These are phyloP conservation scores for Scheffersomyces insectosa DNA, from an alignment of 1,139 yeast genomes.

Conservation along the genomic window DNA sequence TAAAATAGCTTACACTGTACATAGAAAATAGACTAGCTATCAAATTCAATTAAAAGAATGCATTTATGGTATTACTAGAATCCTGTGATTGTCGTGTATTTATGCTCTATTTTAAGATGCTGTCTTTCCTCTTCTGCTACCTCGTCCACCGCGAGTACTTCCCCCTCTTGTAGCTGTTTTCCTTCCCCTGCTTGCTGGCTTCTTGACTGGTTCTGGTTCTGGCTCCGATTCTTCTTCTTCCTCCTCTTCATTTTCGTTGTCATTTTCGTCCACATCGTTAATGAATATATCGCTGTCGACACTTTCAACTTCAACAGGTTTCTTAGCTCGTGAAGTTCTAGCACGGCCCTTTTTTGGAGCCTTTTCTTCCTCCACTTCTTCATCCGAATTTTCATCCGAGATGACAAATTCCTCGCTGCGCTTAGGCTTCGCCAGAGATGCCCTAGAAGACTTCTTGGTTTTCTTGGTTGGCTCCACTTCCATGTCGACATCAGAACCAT, in stretches of 20 bases:
- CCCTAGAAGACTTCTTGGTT: not conserved
- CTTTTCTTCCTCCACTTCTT: constrained; percentile 1
- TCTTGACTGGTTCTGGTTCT: constrained; percentile 5
- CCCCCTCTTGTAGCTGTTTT: constrained; percentile 1
- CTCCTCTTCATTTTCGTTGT: not conserved
- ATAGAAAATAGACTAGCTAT: too few species aligned
- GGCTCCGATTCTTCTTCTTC: constrained; percentile 1
- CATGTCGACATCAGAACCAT: not conserved
- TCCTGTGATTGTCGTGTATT: too few species aligned
- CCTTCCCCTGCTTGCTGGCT: not conserved
- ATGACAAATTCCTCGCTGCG: not conserved
- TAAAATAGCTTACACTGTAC: constrained; percentile 1
- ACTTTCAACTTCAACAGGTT: constrained; percentile 2
- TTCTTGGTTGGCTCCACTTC: not conserved
- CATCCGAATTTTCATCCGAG: not conserved
- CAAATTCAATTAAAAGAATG: too few species aligned
- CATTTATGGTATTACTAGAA: too few species aligned
- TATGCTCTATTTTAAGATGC: too few species aligned
- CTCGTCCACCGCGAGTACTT: too few species aligned
- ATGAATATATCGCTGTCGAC: not conserved
- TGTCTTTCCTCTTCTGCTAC: too few species aligned
- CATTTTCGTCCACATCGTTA: not conserved
- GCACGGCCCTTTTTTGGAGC: constrained; percentile 2
- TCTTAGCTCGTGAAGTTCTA: constrained; percentile 4
- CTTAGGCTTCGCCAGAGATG: not conserved